Conservation (phyloP, 768 basidiomycete species). For the Phaeotremella skinneri region DNA sequence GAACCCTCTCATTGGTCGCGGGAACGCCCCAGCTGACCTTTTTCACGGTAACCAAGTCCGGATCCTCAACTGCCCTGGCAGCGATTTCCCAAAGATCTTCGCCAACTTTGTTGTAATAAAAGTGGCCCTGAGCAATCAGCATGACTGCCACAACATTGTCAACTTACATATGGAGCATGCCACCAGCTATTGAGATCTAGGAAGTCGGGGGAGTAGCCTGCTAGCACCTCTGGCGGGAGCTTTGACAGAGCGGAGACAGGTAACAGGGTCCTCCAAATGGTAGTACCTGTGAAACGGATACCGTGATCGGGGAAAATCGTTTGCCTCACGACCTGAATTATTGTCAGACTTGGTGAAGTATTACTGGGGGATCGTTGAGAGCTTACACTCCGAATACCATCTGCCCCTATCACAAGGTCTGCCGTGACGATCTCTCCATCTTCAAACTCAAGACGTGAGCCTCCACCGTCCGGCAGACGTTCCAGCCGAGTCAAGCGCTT, state of each 20-base stretch:
- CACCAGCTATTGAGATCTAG: slow-evolving; percentile 4
- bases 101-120: slow-evolving; percentile 6
- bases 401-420: slow-evolving; percentile 39
- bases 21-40: slow-evolving; percentile 18
- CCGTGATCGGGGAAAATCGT: slow-evolving; percentile 34
- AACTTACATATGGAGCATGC: slow-evolving; percentile 5
- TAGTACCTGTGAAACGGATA: slow-evolving; percentile 36
- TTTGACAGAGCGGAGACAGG: slow-evolving; percentile 26
- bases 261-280: slow-evolving; percentile 26
- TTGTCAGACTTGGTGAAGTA: too few relatives aligned
- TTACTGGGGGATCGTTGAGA: too few relatives aligned
- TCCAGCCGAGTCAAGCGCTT: slow-evolving; percentile 25
- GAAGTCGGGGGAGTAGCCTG: neutral
- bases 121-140: slow-evolving; percentile 3
- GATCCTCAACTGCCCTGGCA: slow-evolving; percentile 3
- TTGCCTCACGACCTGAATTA: slow-evolving; percentile 28
- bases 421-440: slow-evolving; percentile 15
- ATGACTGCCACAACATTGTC: neutral
- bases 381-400: slow-evolving; percentile 40
- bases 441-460: slow-evolving; percentile 17
- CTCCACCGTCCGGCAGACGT: slow-evolving; percentile 10
- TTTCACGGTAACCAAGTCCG: neutral
- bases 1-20: slow-evolving; percentile 11
- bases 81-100: slow-evolving; percentile 15
- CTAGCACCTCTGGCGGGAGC: slow-evolving; percentile 1